Base-by-base conservation (phyloP, 2,329 filamentous ascomycete genomes). In the Alternaria viburni region DNA sequence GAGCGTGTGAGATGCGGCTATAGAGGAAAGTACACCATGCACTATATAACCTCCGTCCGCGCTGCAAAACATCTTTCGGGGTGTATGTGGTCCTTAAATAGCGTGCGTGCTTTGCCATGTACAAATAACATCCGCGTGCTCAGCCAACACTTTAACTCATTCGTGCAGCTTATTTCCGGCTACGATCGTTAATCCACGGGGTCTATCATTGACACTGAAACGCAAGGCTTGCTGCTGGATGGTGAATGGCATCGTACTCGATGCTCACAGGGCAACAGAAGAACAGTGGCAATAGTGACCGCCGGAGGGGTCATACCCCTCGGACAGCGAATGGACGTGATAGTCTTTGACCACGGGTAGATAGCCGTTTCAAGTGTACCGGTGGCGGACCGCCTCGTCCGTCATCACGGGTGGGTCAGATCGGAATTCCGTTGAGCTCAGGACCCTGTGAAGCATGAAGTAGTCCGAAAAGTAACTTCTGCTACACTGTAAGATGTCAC, bases 321-420 rank as follows among this genome's bases (percentile, higher is more conserved):
- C 36, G n/a, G 36, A 41, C 36, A 41, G 36, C 36, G 36, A 41
- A 1, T 10, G 36, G 36, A 41, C 36, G 36, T 41, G 49, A 52
- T 52, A 52, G 23, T 32, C 49, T 41, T 36, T 52, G 30, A 17
- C 30, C 32, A 21, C n/a, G 49, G 49, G 21, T 32, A 30, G 49
- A 52, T 52, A 23, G 49, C 49, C 19, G 49, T 52, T 52, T 52
- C 49, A 28, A 6, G 19, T 52, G 30, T 17, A 52, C 19, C 49
- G n/a, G 49, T 36, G 49, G 21, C 49, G 28, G 49, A 52, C 49
- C 49, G 49, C 49, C 28, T 52, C 49, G 49, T 30, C 49, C 49
- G 30, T 52, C 36, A 25, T 21, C 11, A 23, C 2, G 19, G 19
- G 49, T 41, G 2, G 28, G 28, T 51, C 49, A 36, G 28, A 51